phyloP scores from a whole-genome alignment of 805 yeast species.

The Danielozyma ontarioensis region DNA sequence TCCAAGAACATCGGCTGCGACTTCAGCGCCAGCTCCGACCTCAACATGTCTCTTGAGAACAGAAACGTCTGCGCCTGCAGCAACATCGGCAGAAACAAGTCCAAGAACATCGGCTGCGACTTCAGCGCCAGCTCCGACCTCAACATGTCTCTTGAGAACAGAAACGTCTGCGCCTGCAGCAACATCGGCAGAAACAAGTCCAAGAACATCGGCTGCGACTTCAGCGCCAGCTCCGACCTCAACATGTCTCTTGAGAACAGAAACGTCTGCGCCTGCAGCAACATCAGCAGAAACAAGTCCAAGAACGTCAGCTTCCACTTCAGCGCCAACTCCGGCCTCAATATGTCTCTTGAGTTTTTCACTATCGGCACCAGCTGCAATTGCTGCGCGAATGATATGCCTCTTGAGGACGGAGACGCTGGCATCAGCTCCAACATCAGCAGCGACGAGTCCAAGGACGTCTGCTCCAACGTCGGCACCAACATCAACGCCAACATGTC shows the following conservation, averaged over 20 bases:
- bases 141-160: constrained; percentile 3
- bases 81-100: constrained; percentile 3
- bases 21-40: constrained; percentile 4
- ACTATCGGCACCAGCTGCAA: not conserved
- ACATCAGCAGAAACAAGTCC: constrained; percentile 6
- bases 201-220: constrained; percentile 5
- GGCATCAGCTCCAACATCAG: constrained; percentile 5
- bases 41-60: constrained; percentile 6
- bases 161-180: constrained; percentile 5
- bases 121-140: constrained; percentile 1
- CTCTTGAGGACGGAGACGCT: constrained; percentile 3
- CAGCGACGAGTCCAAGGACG: constrained; percentile 6
- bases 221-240: constrained; percentile 6
- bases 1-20: constrained; percentile 4
- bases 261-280: not conserved
- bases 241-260: not conserved
- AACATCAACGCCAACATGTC: constrained; percentile 5
- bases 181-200: constrained; percentile 5
- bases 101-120: constrained; percentile 6
- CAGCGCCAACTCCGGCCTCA: constrained; percentile 4
- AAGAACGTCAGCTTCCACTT: constrained; percentile 5
- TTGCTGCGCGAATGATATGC: not conserved
- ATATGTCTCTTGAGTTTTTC: constrained; percentile 7
- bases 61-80: constrained; percentile 4
- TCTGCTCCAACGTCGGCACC: constrained; percentile 10